Percentiles rank a stretch among this genome's conserved stretches.
phyloP scores from a whole-genome alignment of 768 basidiomycete genomes.

The Suillus subaureus region DNA sequence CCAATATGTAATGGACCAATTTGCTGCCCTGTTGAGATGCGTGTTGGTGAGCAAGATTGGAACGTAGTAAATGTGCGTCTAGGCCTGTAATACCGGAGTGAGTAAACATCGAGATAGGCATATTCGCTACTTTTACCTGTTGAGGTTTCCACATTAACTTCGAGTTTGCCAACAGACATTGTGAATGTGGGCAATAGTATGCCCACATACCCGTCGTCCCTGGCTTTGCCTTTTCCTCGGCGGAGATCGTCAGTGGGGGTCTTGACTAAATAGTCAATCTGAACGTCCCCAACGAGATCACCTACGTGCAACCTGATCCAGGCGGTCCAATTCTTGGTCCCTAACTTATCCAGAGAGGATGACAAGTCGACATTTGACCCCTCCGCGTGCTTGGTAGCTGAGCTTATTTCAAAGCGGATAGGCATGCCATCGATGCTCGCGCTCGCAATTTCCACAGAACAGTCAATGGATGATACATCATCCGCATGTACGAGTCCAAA shows the following conservation, averaged over 20 bases:
- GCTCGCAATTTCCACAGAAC: slow-evolving; percentile 53
- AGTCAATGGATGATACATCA: slow-evolving; percentile 17
- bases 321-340: slow-evolving; percentile 59
- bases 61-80: slow-evolving; percentile 45
- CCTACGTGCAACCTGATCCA: slow-evolving; percentile 68
- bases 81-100: slow-evolving; percentile 35
- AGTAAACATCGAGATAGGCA: slow-evolving; percentile 4
- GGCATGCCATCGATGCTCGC: slow-evolving; percentile 69
- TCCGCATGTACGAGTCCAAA: slow-evolving; percentile 64
- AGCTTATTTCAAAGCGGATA: slow-evolving; percentile 58
- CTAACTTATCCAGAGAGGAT: slow-evolving; percentile 54
- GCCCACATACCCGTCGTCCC: slow-evolving; percentile 37
- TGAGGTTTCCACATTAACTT: slow-evolving; percentile 57
- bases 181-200: slow-evolving; percentile 73
- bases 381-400: slow-evolving; percentile 40
- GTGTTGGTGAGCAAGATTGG: slow-evolving; percentile 61
- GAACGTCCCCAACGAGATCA: slow-evolving; percentile 50
- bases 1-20: slow-evolving; percentile 58
- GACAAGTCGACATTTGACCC: slow-evolving; percentile 36
- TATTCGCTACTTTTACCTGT: slow-evolving; percentile 46
- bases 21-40: slow-evolving; percentile 40
- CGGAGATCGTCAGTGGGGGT: slow-evolving; percentile 18
- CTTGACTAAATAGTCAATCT: slow-evolving; percentile 67
- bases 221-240: slow-evolving; percentile 41
- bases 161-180: slow-evolving; percentile 66